Conservation (phyloP, 2,329 filamentous ascomycete species). For the Monosporascus sp. region DNA sequence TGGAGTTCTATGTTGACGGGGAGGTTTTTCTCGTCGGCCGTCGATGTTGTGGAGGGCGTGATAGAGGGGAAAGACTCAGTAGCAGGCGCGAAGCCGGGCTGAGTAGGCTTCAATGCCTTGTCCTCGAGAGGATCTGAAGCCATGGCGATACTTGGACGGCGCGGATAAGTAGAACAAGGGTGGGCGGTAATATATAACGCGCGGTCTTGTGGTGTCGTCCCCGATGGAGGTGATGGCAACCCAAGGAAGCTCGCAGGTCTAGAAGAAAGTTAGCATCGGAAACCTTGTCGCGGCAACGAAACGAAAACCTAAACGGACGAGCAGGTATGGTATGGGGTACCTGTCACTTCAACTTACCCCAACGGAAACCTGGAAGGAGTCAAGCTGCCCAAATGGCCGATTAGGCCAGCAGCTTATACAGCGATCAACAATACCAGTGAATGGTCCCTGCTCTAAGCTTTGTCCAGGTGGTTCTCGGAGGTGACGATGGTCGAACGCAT, state of each 20-base stretch:
- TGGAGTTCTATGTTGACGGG: slow-evolving; percentile 25
- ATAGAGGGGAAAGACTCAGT: slow-evolving; percentile 13
- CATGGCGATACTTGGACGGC: not conserved
- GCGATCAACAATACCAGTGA: not conserved
- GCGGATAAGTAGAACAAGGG: no score
- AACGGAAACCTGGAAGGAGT: not conserved
- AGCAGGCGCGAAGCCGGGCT: slow-evolving; percentile 11
- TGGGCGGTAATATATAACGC: not conserved
- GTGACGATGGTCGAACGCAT: not conserved
- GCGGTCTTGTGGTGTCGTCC: not conserved
- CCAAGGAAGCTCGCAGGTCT: not conserved
- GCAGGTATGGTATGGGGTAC: no score
- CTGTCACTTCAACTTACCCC: not conserved
- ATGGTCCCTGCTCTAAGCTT: not conserved
- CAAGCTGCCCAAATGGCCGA: not conserved
- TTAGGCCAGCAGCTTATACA: not conserved
- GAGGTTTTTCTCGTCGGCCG: slow-evolving; percentile 11
- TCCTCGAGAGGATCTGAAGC: not conserved
- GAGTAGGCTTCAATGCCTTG: slow-evolving; percentile 5
- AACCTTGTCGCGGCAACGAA: not conserved
- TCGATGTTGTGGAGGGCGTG: slow-evolving; percentile 2
- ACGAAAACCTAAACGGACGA: no score
- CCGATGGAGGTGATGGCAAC: not conserved
- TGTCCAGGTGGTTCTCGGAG: not conserved
- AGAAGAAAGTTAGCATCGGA: not conserved